Evolutionary conservation across 2,329 filamentous ascomycete species (phyloP), one percentile per base, ranked within the genome.

Genomic region (Phaeoacremonium minimum): DNA sequence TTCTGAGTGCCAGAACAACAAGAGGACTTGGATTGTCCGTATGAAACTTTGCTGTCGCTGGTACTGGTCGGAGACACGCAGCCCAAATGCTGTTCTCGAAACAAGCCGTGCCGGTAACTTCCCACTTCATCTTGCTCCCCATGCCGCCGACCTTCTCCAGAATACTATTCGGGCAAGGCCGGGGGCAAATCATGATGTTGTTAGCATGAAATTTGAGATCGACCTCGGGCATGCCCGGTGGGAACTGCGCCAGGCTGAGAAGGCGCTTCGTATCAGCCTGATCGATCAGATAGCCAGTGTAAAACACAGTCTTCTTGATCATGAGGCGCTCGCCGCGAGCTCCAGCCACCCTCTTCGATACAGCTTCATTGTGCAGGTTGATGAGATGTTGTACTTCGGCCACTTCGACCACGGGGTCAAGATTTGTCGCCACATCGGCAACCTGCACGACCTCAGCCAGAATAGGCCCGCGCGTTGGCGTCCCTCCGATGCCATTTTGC

Each of bases 1-100:
- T 85, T 28, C 83, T 77, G 32, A 91, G 71, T 2, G 88, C 90
- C 26, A 98, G 72, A 2, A 97, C 87, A 9, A 97, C 82, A 9
- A 87, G 75, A 0, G 90, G 89, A 0, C 74, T 75, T 1, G 77
- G 73, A 51, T 89, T 90, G 46, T 95, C 87, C 1, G 87, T 90
- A 63, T 93, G 85, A 47, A 81, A 82, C 31, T 71, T 73, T 28
- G 82, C 77, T 1, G 73, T 76, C 13, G 77, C 66, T 1, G 83
- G 80, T 0, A 90, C 72, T 1, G 93, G 88, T 19, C 78, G 73
- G 9, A 96, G 77, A 30, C 81, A 75, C 13, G 84, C 88, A 5
- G 91, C 93, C 90, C 91, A 98, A 28, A 97, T 75, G 48, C 77
- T 84, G 56, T 89, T 83, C 42, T 95, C 85, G 46, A 78, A 80